Conservation (phyloP, 2,329 filamentous ascomycete genomes). For the Penicillium hordei region DNA sequence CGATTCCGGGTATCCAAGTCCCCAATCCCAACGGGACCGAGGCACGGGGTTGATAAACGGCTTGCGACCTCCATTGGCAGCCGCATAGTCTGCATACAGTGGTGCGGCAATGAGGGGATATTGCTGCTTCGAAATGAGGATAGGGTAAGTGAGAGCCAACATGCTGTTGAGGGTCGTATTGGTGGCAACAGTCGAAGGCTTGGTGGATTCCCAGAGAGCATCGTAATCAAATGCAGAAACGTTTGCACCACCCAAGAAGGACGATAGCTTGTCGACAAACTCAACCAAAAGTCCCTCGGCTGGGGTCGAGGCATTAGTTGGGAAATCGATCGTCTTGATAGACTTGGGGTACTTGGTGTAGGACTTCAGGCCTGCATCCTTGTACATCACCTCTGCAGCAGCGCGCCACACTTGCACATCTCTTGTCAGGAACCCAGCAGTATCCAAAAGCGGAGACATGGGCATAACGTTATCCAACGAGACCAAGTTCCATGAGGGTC, state of each 20-base stretch:
- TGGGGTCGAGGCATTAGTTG: neutral
- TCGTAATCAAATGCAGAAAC: neutral
- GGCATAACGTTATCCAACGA: slow-evolving; percentile 53
- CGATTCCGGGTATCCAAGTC: neutral
- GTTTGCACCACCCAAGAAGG: neutral
- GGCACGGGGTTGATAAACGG: neutral
- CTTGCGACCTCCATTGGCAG: neutral
- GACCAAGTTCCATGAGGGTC: slow-evolving; percentile 45
- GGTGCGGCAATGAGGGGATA: neutral
- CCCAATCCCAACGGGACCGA: neutral
- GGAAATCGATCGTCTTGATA: neutral
- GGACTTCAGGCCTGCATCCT: slow-evolving; percentile 30
- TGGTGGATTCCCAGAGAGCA: neutral
- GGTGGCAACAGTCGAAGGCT: neutral
- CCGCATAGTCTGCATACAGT: neutral
- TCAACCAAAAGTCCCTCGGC: neutral
- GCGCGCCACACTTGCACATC: slow-evolving; percentile 26
- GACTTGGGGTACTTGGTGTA: slow-evolving; percentile 37
- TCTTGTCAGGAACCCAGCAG: slow-evolving; percentile 44
- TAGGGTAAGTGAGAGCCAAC: neutral
- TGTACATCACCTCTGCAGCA: slow-evolving; percentile 48
- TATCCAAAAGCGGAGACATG: slow-evolving; percentile 46
- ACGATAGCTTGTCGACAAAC: neutral
- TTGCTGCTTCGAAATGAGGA: neutral
- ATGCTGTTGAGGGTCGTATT: neutral